Conservation (phyloP, 2,329 filamentous ascomycete species). For the Seiridium cupressi region DNA sequence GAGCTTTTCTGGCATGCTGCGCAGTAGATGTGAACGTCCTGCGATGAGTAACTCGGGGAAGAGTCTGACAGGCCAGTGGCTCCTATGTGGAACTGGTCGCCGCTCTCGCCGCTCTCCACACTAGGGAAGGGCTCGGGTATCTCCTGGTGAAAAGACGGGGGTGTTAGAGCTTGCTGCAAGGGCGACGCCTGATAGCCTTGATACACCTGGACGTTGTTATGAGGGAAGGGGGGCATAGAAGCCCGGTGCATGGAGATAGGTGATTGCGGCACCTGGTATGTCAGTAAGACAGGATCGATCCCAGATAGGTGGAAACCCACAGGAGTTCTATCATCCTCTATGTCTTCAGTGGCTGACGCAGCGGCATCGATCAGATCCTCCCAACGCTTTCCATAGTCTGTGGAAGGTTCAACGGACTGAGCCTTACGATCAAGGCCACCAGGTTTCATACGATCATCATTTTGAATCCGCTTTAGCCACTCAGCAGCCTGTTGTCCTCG, state of each 20-base stretch:
- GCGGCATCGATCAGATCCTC: constrained; percentile 93
- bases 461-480: constrained; percentile 59
- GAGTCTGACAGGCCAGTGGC: constrained; percentile 63
- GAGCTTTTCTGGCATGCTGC: constrained; percentile 80
- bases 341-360: constrained; percentile 85
- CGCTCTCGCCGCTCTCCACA: constrained; percentile 75
- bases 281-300: constrained; percentile 42
- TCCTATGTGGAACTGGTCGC: constrained; percentile 71
- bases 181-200: constrained; percentile 85
- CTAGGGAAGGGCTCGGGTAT: constrained; percentile 81
- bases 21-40: constrained; percentile 86
- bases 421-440: constrained; percentile 76
- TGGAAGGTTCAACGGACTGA: constrained; percentile 79
- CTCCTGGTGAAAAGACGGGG: constrained; percentile 68
- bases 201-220: constrained; percentile 54
- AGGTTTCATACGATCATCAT: constrained; percentile 63
- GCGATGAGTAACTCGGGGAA: constrained; percentile 72
- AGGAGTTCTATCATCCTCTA: constrained; percentile 87
- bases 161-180: constrained; percentile 85
- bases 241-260: constrained; percentile 62
- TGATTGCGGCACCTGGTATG: constrained; percentile 59
- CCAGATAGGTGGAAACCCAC: constrained; percentile 53
- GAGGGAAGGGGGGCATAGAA: constrained; percentile 56
- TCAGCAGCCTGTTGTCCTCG: constrained; percentile 62
- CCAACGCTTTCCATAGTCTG: constrained; percentile 86